Conservation (phyloP, 2,329 filamentous ascomycete genomes). For the Trichoderma sp. region DNA sequence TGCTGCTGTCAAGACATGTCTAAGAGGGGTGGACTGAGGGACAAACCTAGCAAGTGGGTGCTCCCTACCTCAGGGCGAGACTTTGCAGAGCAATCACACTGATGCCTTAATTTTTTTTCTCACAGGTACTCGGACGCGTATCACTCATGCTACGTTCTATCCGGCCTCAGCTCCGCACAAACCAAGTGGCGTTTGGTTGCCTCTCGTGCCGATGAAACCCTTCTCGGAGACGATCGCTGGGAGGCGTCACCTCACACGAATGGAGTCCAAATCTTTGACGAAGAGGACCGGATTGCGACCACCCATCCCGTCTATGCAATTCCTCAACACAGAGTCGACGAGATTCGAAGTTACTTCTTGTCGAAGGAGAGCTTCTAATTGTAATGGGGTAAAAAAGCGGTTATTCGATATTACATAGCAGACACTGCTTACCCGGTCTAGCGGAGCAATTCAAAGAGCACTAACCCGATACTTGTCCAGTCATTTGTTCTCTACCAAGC, state of each 20-base stretch:
- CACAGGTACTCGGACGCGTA: constrained; percentile 76
- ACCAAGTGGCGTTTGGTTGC: constrained; percentile 56
- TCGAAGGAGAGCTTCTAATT: constrained; percentile 54
- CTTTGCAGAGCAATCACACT: constrained; percentile 3
- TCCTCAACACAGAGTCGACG: constrained; percentile 65
- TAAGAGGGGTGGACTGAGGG: constrained; percentile 75
- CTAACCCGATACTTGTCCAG: not conserved
- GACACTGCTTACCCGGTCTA: not conserved
- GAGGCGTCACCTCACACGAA: constrained; percentile 48
- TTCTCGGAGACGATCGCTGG: constrained; percentile 43
- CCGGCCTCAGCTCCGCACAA: constrained; percentile 79
- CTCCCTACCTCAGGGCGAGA: not conserved
- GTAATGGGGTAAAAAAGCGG: not conserved
- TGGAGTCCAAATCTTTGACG: constrained; percentile 64
- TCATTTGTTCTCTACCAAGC: not conserved
- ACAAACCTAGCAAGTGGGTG: constrained; percentile 87
- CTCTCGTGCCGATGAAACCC: constrained; percentile 33
- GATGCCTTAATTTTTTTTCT: constrained; percentile 1
- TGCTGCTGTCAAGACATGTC: constrained; percentile 77
- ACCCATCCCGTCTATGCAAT: constrained; percentile 86
- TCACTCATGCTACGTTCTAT: constrained; percentile 88
- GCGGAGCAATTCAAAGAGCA: not conserved
- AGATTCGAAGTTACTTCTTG: constrained; percentile 63
- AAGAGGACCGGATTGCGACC: constrained; percentile 64
- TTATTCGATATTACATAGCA: not conserved